Evolutionary conservation across 164 flowering plant species (phyloP).

Genomic region (Tetracentron sinense): DNA sequence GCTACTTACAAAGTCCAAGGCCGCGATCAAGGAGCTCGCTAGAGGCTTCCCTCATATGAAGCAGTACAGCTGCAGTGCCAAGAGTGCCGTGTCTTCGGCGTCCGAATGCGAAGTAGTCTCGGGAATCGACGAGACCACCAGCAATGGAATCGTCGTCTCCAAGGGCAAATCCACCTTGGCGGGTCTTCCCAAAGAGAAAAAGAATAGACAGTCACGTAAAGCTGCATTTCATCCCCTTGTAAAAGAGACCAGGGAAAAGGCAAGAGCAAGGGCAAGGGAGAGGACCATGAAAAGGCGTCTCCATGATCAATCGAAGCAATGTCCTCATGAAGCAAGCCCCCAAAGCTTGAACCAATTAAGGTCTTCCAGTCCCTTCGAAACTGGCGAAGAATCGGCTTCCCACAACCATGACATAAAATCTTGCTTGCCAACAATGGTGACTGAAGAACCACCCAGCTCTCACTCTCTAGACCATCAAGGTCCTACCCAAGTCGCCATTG

Average conservation of each 20-base stretch:
- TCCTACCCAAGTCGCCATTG: neutral
- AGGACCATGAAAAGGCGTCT: slow-evolving; percentile 39
- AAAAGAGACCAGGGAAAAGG: slow-evolving; percentile 41
- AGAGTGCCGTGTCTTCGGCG: slow-evolving; percentile 24
- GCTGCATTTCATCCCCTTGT: slow-evolving; percentile 19
- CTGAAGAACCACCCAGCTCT: slow-evolving; percentile 8
- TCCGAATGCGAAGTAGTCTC: slow-evolving; percentile 48
- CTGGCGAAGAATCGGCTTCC: slow-evolving; percentile 27
- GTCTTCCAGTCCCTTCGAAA: slow-evolving; percentile 19
- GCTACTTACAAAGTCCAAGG: slow-evolving; percentile 45
- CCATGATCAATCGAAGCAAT: slow-evolving; percentile 9
- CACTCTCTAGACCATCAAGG: neutral
- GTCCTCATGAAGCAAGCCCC: neutral
- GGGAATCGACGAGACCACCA: slow-evolving; percentile 15
- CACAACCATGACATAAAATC: slow-evolving; percentile 19
- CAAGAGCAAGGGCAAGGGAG: slow-evolving; percentile 58
- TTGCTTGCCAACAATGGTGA: slow-evolving; percentile 11
- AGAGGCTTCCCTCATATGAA: slow-evolving; percentile 10
- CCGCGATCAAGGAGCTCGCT: slow-evolving; percentile 46
- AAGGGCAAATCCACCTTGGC: slow-evolving; percentile 10
- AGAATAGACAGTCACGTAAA: slow-evolving; percentile 17
- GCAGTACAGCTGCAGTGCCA: slow-evolving; percentile 1
- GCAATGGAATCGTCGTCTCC: neutral
- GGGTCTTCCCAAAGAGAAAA: slow-evolving; percentile 18
- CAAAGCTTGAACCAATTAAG: slow-evolving; percentile 6